These are phyloP conservation scores for Penicillium hesseltinei DNA, from an alignment of 2,329 filamentous ascomycete genomes.

Conservation along the genomic window DNA sequence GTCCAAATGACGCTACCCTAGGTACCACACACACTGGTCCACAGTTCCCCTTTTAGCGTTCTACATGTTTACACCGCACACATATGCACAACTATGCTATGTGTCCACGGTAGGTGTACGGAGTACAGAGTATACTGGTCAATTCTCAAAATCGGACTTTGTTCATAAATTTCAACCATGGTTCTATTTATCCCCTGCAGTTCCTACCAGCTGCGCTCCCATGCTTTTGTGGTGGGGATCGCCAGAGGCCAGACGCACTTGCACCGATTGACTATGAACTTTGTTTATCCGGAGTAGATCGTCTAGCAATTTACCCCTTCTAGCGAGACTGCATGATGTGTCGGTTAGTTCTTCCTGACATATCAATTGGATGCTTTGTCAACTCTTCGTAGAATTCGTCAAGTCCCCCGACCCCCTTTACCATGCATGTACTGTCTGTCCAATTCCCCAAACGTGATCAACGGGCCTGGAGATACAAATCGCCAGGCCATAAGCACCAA, in stretches of 20 bases:
- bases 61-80: conserved; percentile 11
- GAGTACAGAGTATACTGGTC: background rate
- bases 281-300: background rate
- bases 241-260: background rate
- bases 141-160: background rate
- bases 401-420: background rate
- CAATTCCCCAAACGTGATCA: background rate
- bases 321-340: background rate
- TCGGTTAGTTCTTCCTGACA: background rate
- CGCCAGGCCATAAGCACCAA: background rate
- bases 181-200: background rate
- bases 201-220: background rate
- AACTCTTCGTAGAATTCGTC: background rate
- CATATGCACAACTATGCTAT: background rate
- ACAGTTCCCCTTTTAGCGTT: conserved; percentile 16
- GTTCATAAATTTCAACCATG: background rate
- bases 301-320: background rate
- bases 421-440: conserved; percentile 1
- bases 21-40: background rate
- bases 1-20: background rate
- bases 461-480: background rate
- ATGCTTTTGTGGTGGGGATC: conserved; percentile 5
- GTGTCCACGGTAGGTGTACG: too few species aligned
- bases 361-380: background rate
- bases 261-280: background rate